Evolutionary conservation across 352 stramenopile species (phyloP).

Genomic region (Blastocystis sp.): DNA sequence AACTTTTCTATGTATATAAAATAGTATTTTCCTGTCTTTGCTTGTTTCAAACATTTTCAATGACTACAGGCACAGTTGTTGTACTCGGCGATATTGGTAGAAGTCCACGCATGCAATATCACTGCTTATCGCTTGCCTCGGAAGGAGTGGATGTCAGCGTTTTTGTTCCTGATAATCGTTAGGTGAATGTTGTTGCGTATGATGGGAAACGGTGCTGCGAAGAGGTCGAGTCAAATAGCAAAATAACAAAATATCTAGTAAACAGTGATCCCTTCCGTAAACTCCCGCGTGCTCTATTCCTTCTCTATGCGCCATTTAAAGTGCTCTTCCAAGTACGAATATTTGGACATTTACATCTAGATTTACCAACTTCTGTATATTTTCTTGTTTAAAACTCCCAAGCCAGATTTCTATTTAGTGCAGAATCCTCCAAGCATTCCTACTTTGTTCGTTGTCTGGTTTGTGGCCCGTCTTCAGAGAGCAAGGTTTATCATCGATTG

Average conservation of each 20-base stretch:
- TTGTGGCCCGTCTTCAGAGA: constrained; percentile 72
- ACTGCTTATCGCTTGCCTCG: constrained; percentile 85
- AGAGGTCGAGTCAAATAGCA: constrained; percentile 65
- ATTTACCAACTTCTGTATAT: constrained; percentile 77
- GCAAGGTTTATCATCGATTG: constrained; percentile 93
- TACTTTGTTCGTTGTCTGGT: constrained; percentile 81
- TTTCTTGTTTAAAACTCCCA: constrained; percentile 72
- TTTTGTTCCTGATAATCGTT: neutral
- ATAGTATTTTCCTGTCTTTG: neutral
- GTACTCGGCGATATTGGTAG: constrained; percentile 88
- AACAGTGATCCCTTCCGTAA: constrained; percentile 65
- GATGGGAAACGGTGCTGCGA: constrained; percentile 78
- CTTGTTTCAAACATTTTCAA: neutral
- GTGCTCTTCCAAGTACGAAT: constrained; percentile 68
- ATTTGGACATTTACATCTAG: constrained; percentile 62
- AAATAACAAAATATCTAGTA: constrained; percentile 64
- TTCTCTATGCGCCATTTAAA: constrained; percentile 77
- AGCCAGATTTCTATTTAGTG: constrained; percentile 84
- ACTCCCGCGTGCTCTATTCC: constrained; percentile 70
- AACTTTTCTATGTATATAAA: neutral
- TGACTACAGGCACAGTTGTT: constrained; percentile 71
- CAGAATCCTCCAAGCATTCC: constrained; percentile 97
- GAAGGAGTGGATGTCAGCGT: constrained; percentile 62
- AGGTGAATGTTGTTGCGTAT: constrained; percentile 80
- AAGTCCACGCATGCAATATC: constrained; percentile 98